These are phyloP conservation scores for Aspergillus sp. DNA, from an alignment of 2,329 filamentous ascomycete genomes.

Conservation along the genomic window DNA sequence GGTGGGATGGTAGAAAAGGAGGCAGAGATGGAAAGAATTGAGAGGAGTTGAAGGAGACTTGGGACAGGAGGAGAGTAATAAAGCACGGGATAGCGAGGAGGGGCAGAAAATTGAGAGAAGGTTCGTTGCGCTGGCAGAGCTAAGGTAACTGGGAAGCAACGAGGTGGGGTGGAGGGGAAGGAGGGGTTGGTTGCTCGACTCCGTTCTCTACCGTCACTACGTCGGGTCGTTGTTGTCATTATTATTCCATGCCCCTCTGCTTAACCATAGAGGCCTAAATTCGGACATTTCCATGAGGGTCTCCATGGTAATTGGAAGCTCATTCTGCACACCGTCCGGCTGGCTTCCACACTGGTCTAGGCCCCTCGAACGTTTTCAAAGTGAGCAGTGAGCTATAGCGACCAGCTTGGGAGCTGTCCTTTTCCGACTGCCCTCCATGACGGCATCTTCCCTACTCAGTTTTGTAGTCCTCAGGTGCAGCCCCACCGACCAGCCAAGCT, in stretches of 20 bases:
- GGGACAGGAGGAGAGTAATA: neutral
- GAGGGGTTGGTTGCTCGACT: neutral
- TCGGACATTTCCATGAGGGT: neutral
- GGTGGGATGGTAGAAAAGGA: constrained; percentile 8
- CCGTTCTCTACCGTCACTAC: too few relatives aligned
- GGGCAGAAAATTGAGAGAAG: constrained; percentile 2
- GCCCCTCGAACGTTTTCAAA: too few relatives aligned
- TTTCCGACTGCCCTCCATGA: neutral
- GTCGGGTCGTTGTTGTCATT: too few relatives aligned
- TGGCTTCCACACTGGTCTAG: neutral
- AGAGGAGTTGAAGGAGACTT: neutral
- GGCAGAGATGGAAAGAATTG: neutral
- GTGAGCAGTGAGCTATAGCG: too few relatives aligned
- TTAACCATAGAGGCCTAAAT: too few relatives aligned
- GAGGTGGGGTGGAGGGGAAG: constrained; percentile 12
- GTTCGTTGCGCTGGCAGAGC: neutral
- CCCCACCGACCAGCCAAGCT: neutral
- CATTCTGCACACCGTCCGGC: neutral
- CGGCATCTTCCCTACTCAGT: neutral
- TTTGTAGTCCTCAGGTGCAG: too few relatives aligned
- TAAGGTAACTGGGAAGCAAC: neutral
- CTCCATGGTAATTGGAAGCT: neutral
- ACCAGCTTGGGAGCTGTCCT: neutral
- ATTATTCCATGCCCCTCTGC: too few relatives aligned
- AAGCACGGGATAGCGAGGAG: neutral